Base-by-base conservation (phyloP, 2,329 filamentous ascomycete genomes). In the Sporothrix schenckii region DNA sequence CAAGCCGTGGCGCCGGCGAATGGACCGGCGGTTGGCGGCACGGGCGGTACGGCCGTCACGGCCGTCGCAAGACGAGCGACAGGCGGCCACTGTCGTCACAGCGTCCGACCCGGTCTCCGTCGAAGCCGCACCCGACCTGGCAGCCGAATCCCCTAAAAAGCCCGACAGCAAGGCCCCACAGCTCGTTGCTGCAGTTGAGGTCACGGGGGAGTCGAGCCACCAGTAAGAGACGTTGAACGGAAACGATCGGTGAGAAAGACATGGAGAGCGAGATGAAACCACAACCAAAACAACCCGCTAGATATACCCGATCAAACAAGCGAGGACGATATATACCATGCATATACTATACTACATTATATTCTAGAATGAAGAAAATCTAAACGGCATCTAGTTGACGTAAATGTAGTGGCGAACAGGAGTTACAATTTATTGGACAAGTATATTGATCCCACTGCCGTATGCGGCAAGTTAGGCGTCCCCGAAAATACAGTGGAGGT, bases 1-100 rank as follows among this genome's bases (percentile, higher is more conserved):
- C 77, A 87, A 86, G 74, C 92, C 92, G 0, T 97, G 94, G 94
- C 86, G 92, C 39, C 78, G 81, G 56, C 79, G 81, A 10, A 80
- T 85, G 74, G 81, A 84, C 6, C 63, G 68, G 10, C 49, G 24
- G 21, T 41, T 41, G 14, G 61, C 65, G 5, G 39, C 16, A 1
- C 69, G n/a, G 7, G 69, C 65, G 3, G 39, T 11, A 1, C 69
- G 14, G 7, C 66, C 65, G 4, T 24, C 65, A 9, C 58, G 41
- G 16, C 30, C 30, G 49, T 39, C 27, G 9, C 47, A 19, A 7
- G 61, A 65, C 11, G 61, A 30, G 24, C 24, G 10, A 4, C 27
- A 16, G 30, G 63, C 47, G 19, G 63, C 49, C 16, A 50, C 63
- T 6, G 49, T 53, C 3, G 63, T 50, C 27, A 50, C 41, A 2